Conservation (phyloP, 2,329 filamentous ascomycete genomes). For the Rosellinia necatrix region DNA sequence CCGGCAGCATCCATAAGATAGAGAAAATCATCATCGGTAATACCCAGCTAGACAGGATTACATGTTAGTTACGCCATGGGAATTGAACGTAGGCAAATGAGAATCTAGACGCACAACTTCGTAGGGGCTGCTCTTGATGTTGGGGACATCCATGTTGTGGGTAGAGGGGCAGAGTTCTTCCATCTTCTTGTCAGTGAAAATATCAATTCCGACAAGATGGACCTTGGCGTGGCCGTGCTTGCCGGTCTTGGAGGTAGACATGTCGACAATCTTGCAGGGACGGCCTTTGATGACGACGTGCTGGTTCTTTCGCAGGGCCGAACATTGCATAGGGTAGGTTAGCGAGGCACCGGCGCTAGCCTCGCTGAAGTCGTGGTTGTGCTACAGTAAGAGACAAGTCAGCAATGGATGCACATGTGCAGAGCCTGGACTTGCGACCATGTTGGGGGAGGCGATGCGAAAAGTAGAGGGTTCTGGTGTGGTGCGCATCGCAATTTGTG, state of each 20-base stretch:
- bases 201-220: constrained; percentile 95
- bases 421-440: neutral
- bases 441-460: neutral
- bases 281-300: constrained; percentile 98
- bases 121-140: constrained; percentile 96
- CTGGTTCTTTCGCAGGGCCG: constrained; percentile 98
- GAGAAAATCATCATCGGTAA: constrained; percentile 92
- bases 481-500: constrained; percentile 6
- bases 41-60: constrained; percentile 62
- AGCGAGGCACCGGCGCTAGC: constrained; percentile 94
- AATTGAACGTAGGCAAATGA: too few species aligned
- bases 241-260: constrained; percentile 99
- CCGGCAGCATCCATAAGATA: constrained; percentile 90
- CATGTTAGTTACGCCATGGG: constrained; percentile 3
- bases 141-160: constrained; percentile 97
- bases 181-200: constrained; percentile 99
- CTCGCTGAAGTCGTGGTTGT: constrained; percentile 80
- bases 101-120: constrained; percentile 51
- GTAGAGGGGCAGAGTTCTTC: constrained; percentile 99
- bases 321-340: constrained; percentile 99
- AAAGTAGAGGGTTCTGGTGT: constrained; percentile 1
- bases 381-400: constrained; percentile 48
- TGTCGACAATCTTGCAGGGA: constrained; percentile 99
- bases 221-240: constrained; percentile 99
- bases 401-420: constrained; percentile 25